phyloP scores from a whole-genome alignment of 345 rosid genomes.

The Cardiospermum halicacabum region DNA sequence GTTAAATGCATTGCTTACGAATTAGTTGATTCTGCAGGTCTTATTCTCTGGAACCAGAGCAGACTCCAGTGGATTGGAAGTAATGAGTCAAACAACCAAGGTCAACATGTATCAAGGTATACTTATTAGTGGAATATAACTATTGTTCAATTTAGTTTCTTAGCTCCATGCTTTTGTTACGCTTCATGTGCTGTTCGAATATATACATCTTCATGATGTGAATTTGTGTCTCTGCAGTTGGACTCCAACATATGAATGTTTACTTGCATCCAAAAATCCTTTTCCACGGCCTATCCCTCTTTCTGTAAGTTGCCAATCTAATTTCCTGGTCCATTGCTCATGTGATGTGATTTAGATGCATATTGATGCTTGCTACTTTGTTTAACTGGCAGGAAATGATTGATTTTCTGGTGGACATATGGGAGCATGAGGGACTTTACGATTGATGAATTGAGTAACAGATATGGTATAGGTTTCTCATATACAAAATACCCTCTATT shows the following conservation, averaged over 20 bases:
- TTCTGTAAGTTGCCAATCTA: constrained; percentile 54
- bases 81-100: constrained; percentile 23
- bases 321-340: not conserved
- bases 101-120: constrained; percentile 41
- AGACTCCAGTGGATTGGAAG: constrained; percentile 60
- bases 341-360: not conserved
- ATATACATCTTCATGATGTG: not conserved
- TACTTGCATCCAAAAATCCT: constrained; percentile 43
- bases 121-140: not conserved
- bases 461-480: not conserved
- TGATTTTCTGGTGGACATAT: constrained; percentile 48
- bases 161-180: not conserved
- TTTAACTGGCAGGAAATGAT: constrained; percentile 46
- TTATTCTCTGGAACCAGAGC: constrained; percentile 56
- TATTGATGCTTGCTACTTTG: not conserved
- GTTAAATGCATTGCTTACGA: not conserved
- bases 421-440: constrained; percentile 52
- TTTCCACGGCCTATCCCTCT: constrained; percentile 51
- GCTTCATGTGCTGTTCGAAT: not conserved
- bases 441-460: constrained; percentile 25
- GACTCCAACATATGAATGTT: constrained; percentile 56
- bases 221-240: constrained; percentile 25
- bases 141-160: not conserved
- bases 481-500: not conserved
- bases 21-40: constrained; percentile 37